Evolutionary conservation across 306 rosid species (phyloP), one percentile per base, ranked within the genome.

Genomic region (Rubus idaeus): DNA sequence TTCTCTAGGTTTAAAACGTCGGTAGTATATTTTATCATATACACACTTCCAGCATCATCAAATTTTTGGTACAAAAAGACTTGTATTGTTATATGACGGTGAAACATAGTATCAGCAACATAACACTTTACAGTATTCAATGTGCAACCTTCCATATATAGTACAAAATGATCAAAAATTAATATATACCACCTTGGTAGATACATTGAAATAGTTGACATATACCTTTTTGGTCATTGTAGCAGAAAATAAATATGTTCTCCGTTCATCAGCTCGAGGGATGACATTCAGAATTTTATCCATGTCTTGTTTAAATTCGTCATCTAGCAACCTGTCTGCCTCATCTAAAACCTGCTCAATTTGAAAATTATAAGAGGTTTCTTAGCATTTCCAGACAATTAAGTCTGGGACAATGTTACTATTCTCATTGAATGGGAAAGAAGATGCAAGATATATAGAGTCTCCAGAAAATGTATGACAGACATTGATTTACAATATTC

Each of bases 151-250:
- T 17, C 20, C 5, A 42, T 18, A 3, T 4, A 42, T 18, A 55
- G 58, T 5, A 20, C 20, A 49, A 49, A 49, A 49, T 30, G 35
- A 30, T 30, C 52, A 17, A 49, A 49, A 49, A 11, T 47, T 2
- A 0, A 23, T 30, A 30, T 30, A 52, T 52, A 52, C n/a, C 16
- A 52, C 20, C 57, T 30, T 30, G 35, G 35, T 30, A 30, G 1
- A 30, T 30, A 16, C 20, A 52, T 16, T 52, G 57, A n/a, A n/a
- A 55, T 62, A 82, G 26, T 21, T 46, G 9, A 37, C 35, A 23
- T 16, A 49, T 78, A 92, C 96, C 98, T 94, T 94, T 75, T 88
- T 92, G 10, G 98, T 94, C 97, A 94, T 94, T 0, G 98, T 94
- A 70, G 98, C 98, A 80, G 98, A 94, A 86, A 94, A 94, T 70